Base-by-base conservation (phyloP, 163 green algal genomes). In the Prototheca stagnorum region DNA sequence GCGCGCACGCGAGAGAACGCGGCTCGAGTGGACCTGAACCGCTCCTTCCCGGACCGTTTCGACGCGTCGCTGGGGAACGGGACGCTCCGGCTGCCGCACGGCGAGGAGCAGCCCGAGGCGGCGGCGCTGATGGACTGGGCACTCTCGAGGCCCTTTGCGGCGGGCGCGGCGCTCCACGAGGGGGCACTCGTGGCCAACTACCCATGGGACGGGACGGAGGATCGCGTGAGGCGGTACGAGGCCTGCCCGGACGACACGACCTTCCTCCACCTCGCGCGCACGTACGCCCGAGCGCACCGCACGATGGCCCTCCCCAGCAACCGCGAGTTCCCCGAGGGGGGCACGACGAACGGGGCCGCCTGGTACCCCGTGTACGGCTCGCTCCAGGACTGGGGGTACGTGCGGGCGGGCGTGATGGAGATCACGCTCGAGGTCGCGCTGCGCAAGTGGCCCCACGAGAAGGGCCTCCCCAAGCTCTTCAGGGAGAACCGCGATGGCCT, bases 391-490 rank as follows among this genome's bases (percentile, higher is more conserved):
- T 92, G 77, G 77, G 74, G 81, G 45, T 94, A 94, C 53, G 15
- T 93, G 7, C 59, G 54, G 15, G 68, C 35, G 0, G 49, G 54
- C 28, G 89, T 72, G 57, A 59, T 91, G 41, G 79, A 84, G 51
- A 48, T 96, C 4, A 97, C 87, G 2, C 54, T 97, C 27, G 87
- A 97, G 67, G 54, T 92, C 11, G 80, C 58, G 43, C 56, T 81
- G 1, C 16, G 47, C 37, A 95, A 95, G 64, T 84, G 69, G 68
- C 80, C 83, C 2, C 31, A 60, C 0, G 54, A 59, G 19, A 35
- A 27, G 15, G 8, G 47, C n/a, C 63, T 91, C 39, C 49, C 59
- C 1, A 15, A 40, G 21, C 49, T 87, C 35, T 90, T 67, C 61
- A 35, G 60, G 17, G 66, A 83, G 53, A 88, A 92, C 54, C 42